phyloP scores from a whole-genome alignment of 208 protist species.

The Ichthyophonus hoferi region DNA sequence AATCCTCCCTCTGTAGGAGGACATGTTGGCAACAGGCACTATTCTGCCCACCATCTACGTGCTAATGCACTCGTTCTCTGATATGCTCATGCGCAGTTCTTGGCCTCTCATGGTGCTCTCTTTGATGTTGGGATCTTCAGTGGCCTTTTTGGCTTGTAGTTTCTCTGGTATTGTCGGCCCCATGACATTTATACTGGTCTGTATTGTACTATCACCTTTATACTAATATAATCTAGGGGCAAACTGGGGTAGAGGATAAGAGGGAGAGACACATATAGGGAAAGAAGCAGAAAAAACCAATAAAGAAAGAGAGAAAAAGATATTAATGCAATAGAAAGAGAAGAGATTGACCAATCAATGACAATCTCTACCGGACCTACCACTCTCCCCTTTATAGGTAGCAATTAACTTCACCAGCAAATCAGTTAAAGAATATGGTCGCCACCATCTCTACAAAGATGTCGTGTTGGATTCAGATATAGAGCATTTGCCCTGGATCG shows the following conservation, averaged over 20 bases:
- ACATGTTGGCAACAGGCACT: neutral
- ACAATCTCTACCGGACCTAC: neutral
- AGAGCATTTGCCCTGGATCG: neutral
- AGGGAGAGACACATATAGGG: too few relatives aligned
- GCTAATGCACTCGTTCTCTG: neutral
- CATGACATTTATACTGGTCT: neutral
- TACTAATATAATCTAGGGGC: too few relatives aligned
- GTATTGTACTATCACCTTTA: too few relatives aligned
- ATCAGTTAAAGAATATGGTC: neutral
- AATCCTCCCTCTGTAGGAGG: neutral
- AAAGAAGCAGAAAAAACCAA: too few relatives aligned
- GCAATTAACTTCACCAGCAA: neutral
- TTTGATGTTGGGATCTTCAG: neutral
- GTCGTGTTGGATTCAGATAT: neutral
- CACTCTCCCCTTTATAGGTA: neutral
- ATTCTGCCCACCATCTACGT: neutral
- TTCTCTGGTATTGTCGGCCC: neutral
- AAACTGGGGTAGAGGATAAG: too few relatives aligned
- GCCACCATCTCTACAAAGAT: neutral
- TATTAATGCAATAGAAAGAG: too few relatives aligned
- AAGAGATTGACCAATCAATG: too few relatives aligned
- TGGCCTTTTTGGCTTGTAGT: neutral
- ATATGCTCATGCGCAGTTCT: neutral
- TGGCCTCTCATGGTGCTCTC: neutral
- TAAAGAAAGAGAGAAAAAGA: too few relatives aligned